phyloP scores from a whole-genome alignment of 2,329 filamentous ascomycete genomes.

The Talaromyces sp. region DNA sequence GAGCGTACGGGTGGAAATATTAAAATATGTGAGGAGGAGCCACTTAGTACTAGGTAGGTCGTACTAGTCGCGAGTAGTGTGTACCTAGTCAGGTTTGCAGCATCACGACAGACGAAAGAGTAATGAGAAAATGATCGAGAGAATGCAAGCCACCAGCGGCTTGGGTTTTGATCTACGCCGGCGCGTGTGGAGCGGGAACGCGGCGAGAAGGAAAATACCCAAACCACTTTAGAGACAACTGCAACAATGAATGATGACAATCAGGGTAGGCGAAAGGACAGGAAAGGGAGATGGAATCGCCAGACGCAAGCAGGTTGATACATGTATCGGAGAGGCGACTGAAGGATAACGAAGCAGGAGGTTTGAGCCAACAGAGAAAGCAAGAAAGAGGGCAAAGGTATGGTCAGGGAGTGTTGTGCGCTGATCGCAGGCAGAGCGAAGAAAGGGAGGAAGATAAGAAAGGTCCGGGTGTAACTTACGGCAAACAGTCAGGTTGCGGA shows the following conservation, averaged over 20 bases:
- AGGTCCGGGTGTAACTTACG: background rate
- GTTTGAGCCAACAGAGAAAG: conserved; percentile 26
- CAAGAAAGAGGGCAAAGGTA: conserved; percentile 20
- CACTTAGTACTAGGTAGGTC: background rate
- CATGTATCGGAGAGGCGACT: background rate
- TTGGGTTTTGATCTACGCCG: conserved; percentile 17
- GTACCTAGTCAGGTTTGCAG: background rate
- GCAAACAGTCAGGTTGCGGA: background rate
- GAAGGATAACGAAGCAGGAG: conserved; percentile 21
- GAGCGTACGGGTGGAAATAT: conserved; percentile 14
- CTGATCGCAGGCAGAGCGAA: background rate
- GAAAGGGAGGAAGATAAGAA: background rate
- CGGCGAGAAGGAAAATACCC: conserved; percentile 7
- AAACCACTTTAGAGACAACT: background rate
- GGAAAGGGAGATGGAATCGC: background rate
- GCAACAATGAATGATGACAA: background rate
- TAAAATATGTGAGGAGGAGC: conserved; percentile 9
- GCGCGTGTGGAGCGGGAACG: conserved; percentile 19
- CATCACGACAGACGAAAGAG: background rate
- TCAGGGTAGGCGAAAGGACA: background rate
- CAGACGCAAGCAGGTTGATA: background rate
- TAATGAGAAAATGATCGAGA: background rate
- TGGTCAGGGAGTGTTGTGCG: background rate
- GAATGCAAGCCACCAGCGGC: conserved; percentile 13
- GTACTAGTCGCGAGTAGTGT: background rate